A percentile compares a stretch with the other conserved stretches of the same genome.
Conservation (phyloP, 169 alveolate genomes). For the Cryptosporidium bovis region DNA sequence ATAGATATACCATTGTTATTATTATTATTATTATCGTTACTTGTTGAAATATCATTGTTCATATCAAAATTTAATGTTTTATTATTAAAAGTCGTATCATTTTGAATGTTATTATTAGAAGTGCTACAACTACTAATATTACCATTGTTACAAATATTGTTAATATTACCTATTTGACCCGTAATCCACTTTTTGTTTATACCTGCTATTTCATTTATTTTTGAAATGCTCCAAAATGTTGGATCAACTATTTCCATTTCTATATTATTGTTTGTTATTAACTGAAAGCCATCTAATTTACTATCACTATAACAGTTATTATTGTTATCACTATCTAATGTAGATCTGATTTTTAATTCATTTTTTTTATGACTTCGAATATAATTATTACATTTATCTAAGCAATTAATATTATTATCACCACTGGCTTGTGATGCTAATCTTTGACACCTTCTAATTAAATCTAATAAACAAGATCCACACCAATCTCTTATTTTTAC, state of each 20-base stretch:
- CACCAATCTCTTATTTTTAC: conserved; percentile 74
- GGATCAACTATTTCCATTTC: conserved; percentile 19
- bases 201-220: conserved; percentile 38
- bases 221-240: conserved; percentile 57
- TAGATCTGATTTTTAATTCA: neutral
- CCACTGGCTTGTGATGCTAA: conserved; percentile 10
- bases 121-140: neutral
- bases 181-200: conserved; percentile 64
- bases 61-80: too few relatives aligned
- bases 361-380: neutral
- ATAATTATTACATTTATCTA: neutral
- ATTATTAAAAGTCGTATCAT: neutral
- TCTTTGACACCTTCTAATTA: conserved; percentile 67
- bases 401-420: neutral
- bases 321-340: neutral
- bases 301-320: neutral
- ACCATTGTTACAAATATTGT: conserved; percentile 1
- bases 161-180: conserved; percentile 32
- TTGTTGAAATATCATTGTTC: too few relatives aligned
- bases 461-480: conserved; percentile 69
- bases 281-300: neutral
- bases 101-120: neutral
- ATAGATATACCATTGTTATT: too few relatives aligned
- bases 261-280: neutral
- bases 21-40: too few relatives aligned